Conservation (phyloP, 306 rosid genomes). For the Castanospermum australe region DNA sequence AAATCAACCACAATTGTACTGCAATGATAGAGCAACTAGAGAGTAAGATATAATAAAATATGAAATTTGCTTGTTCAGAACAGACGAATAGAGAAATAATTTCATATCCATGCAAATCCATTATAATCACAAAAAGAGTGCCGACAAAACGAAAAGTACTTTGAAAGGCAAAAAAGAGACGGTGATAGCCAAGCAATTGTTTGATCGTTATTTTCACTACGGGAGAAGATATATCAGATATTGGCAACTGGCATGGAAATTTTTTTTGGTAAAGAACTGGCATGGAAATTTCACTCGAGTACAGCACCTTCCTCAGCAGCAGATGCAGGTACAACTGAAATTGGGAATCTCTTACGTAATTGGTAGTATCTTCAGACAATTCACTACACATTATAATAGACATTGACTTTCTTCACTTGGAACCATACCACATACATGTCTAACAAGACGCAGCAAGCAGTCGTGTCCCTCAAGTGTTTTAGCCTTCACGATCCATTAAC, state of each 20-base stretch:
- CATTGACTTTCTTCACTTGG: slow-evolving; percentile 2
- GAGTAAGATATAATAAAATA: neutral
- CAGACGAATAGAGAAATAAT: neutral
- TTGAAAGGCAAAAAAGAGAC: too few relatives aligned
- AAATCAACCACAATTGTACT: too few relatives aligned
- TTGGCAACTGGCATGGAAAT: neutral
- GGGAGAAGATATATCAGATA: too few relatives aligned
- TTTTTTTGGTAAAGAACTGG: too few relatives aligned
- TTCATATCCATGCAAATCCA: slow-evolving; percentile 5
- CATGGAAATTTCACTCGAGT: neutral
- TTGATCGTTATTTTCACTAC: too few relatives aligned
- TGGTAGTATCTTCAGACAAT: neutral
- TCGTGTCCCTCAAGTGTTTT: slow-evolving; percentile 22
- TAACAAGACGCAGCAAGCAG: slow-evolving; percentile 22
- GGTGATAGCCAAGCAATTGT: too few relatives aligned
- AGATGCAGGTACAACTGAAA: neutral
- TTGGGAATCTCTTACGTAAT: neutral
- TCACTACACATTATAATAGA: neutral
- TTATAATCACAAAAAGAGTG: neutral
- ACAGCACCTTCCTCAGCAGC: neutral
- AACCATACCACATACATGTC: neutral
- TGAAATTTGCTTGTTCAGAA: neutral
- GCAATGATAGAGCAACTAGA: too few relatives aligned
- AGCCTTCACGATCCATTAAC: slow-evolving; percentile 56
- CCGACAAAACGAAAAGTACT: neutral